A percentile compares a stretch with the other conserved stretches of the same genome.
phyloP scores from a whole-genome alignment of 2,329 filamentous ascomycete species.

The Aspergillus sp. region DNA sequence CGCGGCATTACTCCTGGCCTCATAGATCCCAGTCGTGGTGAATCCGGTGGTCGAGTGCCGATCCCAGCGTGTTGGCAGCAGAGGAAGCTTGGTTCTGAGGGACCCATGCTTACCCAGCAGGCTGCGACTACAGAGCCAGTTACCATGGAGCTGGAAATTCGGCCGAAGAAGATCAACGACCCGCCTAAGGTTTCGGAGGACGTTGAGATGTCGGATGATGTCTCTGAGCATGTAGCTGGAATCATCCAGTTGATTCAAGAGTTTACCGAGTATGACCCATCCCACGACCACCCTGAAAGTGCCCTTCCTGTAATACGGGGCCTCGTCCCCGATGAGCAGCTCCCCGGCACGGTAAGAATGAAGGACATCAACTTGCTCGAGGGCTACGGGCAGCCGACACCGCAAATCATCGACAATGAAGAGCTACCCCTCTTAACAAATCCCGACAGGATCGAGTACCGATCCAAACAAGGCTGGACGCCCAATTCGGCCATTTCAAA shows the following conservation, averaged over 20 bases:
- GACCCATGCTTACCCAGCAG: not conserved
- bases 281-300: not conserved
- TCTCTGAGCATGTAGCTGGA: not conserved
- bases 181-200: not conserved
- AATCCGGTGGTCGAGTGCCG: conserved; percentile 20
- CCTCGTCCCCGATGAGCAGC: conserved; percentile 3
- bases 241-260: not conserved
- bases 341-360: not conserved
- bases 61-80: conserved; percentile 6
- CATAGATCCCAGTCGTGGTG: conserved; percentile 19
- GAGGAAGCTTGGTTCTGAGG: not conserved
- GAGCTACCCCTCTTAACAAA: not conserved
- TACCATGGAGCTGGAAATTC: not conserved
- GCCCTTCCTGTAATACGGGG: conserved; percentile 6
- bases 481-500: not conserved
- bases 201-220: not conserved
- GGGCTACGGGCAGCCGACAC: not conserved
- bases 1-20: conserved; percentile 24
- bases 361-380: conserved; percentile 6
- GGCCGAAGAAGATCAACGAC: not conserved
- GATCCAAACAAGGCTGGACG: not conserved
- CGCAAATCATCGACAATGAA: not conserved
- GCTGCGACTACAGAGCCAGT: not conserved
- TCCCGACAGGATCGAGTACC: not conserved
- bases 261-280: conserved; percentile 1